These are phyloP conservation scores for Aplosporella prunicola DNA, from an alignment of 2,329 filamentous ascomycete species.

Conservation along the genomic window DNA sequence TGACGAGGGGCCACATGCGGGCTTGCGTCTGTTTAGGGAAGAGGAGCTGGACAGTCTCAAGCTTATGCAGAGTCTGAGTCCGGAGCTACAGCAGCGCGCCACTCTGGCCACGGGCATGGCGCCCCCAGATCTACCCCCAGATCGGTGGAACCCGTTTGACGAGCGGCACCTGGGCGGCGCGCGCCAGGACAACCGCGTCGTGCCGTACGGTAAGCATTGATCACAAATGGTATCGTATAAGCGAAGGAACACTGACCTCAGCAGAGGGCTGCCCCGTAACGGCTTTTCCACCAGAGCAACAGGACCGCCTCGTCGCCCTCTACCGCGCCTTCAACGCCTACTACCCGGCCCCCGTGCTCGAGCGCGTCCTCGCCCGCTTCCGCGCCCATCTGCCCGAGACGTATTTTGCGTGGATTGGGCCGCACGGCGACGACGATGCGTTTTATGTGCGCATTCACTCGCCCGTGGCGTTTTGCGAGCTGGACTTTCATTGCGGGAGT, in stretches of 20 bases:
- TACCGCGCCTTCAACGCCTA: constrained; percentile 59
- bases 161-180: constrained; percentile 71
- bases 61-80: constrained; percentile 56
- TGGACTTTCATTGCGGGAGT: constrained; percentile 65
- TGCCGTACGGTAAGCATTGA: constrained; percentile 45
- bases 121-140: constrained; percentile 30
- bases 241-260: background rate
- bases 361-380: constrained; percentile 46
- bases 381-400: constrained; percentile 55
- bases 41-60: constrained; percentile 57
- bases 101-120: constrained; percentile 37
- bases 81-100: constrained; percentile 39
- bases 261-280: constrained; percentile 52
- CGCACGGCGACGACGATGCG: constrained; percentile 54
- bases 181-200: constrained; percentile 66
- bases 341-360: constrained; percentile 48
- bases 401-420: constrained; percentile 73
- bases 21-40: constrained; percentile 55
- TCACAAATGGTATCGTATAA: no score
- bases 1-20: constrained; percentile 52
- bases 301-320: constrained; percentile 48
- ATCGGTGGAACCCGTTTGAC: constrained; percentile 72
- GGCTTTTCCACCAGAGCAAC: constrained; percentile 40
- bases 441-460: constrained; percentile 75
- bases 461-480: constrained; percentile 64